Evolutionary conservation across 208 protist genomes (phyloP).

Genomic region (Strigomonas culicis): DNA sequence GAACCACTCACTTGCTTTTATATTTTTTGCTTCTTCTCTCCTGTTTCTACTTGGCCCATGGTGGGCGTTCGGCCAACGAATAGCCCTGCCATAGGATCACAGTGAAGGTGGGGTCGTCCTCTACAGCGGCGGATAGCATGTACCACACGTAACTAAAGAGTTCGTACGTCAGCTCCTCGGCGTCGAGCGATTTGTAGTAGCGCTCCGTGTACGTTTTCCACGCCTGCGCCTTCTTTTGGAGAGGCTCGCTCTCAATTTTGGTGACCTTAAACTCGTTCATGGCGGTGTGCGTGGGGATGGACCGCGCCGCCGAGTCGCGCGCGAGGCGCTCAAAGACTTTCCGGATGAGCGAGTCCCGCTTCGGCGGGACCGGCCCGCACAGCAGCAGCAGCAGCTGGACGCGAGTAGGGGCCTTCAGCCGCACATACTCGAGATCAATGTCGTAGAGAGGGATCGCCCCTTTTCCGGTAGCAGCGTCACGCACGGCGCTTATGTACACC

Average conservation of each 20-base stretch:
- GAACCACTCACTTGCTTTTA: not conserved
- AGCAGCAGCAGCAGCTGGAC: constrained; percentile 50
- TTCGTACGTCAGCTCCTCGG: constrained; percentile 38
- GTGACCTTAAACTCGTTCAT: constrained; percentile 29
- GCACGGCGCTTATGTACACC: constrained; percentile 42
- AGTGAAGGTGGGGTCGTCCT: constrained; percentile 77
- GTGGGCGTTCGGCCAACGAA: constrained; percentile 41
- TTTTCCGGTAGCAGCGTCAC: constrained; percentile 21
- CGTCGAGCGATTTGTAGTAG: constrained; percentile 22
- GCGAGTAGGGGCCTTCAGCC: constrained; percentile 47
- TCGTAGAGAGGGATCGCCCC: constrained; percentile 25
- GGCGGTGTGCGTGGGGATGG: not conserved
- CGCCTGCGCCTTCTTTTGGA: constrained; percentile 23
- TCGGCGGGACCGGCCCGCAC: constrained; percentile 41
- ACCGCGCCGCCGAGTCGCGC: constrained; percentile 1
- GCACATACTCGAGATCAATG: constrained; percentile 74
- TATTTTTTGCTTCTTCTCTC: not conserved
- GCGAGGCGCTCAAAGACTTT: constrained; percentile 64
- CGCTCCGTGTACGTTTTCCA: constrained; percentile 42
- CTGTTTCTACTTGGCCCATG: constrained; percentile 5
- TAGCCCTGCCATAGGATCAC: constrained; percentile 82
- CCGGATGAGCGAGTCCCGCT: constrained; percentile 49
- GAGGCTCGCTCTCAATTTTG: constrained; percentile 32
- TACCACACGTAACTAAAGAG: constrained; percentile 75
- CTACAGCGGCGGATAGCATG: constrained; percentile 63